Evolutionary conservation across 768 basidiomycete species (phyloP).

Genomic region (Dioszegia crocea): DNA sequence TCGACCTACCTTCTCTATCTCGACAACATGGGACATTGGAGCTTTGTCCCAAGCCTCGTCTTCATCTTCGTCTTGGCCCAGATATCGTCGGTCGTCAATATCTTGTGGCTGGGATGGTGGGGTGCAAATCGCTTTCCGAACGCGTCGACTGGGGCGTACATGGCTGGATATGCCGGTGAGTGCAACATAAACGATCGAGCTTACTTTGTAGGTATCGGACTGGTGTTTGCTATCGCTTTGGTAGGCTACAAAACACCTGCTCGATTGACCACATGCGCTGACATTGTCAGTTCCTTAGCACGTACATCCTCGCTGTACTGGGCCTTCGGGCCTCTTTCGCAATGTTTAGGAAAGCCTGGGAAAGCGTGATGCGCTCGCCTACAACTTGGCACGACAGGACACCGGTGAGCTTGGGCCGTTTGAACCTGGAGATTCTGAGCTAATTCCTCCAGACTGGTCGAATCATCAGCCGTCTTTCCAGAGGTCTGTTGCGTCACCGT

Average conservation of each 20-base stretch:
- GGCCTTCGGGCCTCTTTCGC: conserved; percentile 51
- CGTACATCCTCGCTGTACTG: conserved; percentile 35
- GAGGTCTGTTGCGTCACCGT: conserved; percentile 52
- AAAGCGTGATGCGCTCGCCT: conserved; percentile 60
- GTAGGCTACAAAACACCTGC: neutral
- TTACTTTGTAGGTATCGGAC: conserved; percentile 23
- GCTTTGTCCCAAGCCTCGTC: conserved; percentile 53
- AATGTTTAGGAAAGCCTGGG: conserved; percentile 60
- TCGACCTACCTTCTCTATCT: conserved; percentile 57
- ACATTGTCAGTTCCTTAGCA: conserved; percentile 26
- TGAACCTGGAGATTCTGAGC: neutral
- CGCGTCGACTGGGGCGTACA: conserved; percentile 64
- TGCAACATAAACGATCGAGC: neutral
- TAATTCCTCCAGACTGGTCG: conserved; percentile 37
- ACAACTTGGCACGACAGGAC: conserved; percentile 70
- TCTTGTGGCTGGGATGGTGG: conserved; percentile 72
- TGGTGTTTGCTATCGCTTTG: conserved; percentile 24
- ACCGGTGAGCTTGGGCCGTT: neutral
- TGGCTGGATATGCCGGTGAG: conserved; percentile 56
- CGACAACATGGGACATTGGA: conserved; percentile 54
- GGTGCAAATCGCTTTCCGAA: conserved; percentile 57
- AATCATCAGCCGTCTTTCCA: conserved; percentile 45
- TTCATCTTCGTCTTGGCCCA: conserved; percentile 55
- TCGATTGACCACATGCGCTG: neutral
- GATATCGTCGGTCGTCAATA: conserved; percentile 60